Base-by-base conservation (phyloP, 805 yeast genomes). In the Ogataea minuta region DNA sequence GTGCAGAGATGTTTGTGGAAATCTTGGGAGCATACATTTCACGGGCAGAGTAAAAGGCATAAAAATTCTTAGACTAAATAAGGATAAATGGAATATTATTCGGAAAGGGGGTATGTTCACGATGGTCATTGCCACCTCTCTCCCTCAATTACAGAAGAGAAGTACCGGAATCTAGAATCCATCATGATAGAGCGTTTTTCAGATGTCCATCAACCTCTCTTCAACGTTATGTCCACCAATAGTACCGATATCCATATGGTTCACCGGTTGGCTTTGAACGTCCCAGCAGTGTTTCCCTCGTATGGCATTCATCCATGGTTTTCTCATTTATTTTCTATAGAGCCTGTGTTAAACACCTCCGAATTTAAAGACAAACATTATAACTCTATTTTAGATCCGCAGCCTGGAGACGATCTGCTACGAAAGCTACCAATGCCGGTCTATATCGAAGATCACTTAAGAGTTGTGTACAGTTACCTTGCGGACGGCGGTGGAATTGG, bases 261-360 rank as follows among this genome's bases (percentile, higher is more conserved):
- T 4, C 29, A 46, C 11, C 15, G 40, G 8, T 24, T 63, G 12
- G 44, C 53, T 2, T 10, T 35, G 16, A 17, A 43, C 16, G 31
- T 47, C 16, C 40, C 60, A 15, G 47, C 49, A 3, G 45, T 72
- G 1, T 56, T 64, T 7, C 75, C 82, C 0, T 73, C 75, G 27
- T 74, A 76, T 53, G 95, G 98, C 0, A 66, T 88, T 1, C 99
- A 91, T 60, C 99, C 99, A 0, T 91, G 98, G 98, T 90, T 76
- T 53, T 63, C 79, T 3, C 95, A 90, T 57, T 47, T 81, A 13
- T 82, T 77, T 46, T 64, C 74, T 2, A 51, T 61, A n/a, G 57
- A 50, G 1, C 33, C 12, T 12, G 3, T 45, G 9, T n/a, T 39
- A 6, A 13, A 43, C 17, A 49, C 42, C 1, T 28, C 36, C 1